These are phyloP conservation scores for Chlorella sp. DNA, from an alignment of 139 green algal species.

Conservation along the genomic window DNA sequence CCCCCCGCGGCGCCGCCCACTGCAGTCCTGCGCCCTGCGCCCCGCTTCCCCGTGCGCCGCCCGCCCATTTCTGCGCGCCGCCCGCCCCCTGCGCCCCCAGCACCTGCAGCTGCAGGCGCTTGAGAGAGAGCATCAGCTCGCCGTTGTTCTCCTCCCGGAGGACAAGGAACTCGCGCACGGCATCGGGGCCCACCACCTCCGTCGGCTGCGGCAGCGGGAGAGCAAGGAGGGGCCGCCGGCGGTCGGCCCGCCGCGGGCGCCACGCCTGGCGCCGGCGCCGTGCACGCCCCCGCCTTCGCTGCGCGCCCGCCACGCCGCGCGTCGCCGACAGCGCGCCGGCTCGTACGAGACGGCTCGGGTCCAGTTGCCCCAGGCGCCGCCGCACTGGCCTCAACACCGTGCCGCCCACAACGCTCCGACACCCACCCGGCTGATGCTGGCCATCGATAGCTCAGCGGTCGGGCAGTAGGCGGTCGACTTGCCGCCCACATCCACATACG, in stretches of 20 bases:
- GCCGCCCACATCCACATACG: slow-evolving; percentile 91
- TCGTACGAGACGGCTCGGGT: too few species aligned
- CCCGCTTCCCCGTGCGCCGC: too few species aligned
- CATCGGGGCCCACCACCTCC: slow-evolving; percentile 69
- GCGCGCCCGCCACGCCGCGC: neutral
- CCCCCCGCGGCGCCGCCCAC: neutral
- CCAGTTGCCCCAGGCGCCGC: too few species aligned
- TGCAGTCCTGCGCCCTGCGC: neutral
- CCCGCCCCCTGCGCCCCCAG: slow-evolving; percentile 34
- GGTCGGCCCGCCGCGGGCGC: neutral
- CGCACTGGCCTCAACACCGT: too few species aligned
- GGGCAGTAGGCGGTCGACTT: slow-evolving; percentile 90
- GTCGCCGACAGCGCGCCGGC: neutral
- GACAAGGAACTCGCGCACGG: slow-evolving; percentile 86
- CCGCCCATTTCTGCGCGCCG: neutral
- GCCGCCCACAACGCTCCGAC: slow-evolving; percentile 6
- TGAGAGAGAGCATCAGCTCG: slow-evolving; percentile 78
- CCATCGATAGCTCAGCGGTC: slow-evolving; percentile 74
- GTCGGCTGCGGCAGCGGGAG: slow-evolving; percentile 40
- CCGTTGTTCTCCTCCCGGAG: slow-evolving; percentile 76
- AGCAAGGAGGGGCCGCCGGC: neutral
- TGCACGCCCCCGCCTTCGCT: neutral
- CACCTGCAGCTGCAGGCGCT: slow-evolving; percentile 70
- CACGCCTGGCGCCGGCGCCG: neutral
- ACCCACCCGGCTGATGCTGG: slow-evolving; percentile 39